A percentile compares a stretch with the other conserved stretches of the same genome.
Conservation (phyloP, 352 stramenopile species). For the Globisporangium megalacanthum region DNA sequence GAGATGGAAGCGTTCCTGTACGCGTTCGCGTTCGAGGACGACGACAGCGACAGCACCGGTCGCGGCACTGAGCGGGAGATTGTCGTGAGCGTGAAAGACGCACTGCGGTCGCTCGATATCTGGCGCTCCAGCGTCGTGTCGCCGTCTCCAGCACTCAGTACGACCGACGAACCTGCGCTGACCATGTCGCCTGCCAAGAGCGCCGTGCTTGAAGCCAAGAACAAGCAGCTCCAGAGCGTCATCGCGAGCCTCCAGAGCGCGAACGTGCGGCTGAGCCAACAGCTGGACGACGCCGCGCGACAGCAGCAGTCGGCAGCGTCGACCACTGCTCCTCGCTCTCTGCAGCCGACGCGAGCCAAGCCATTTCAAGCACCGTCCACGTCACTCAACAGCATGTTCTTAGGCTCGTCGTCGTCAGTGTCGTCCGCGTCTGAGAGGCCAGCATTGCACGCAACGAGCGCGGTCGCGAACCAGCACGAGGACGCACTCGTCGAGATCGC, state of each 20-base stretch:
- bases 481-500: slow-evolving; percentile 42
- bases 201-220: slow-evolving; percentile 31
- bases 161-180: too few relatives aligned
- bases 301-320: neutral
- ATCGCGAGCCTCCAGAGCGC: slow-evolving; percentile 37
- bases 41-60: slow-evolving; percentile 4
- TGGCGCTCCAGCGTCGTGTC: slow-evolving; percentile 23
- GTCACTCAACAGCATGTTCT: neutral
- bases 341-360: neutral
- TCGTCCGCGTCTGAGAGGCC: neutral
- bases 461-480: slow-evolving; percentile 21
- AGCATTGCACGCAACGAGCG: slow-evolving; percentile 18
- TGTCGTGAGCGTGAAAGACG: slow-evolving; percentile 49
- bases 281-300: slow-evolving; percentile 14
- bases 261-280: slow-evolving; percentile 38
- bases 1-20: slow-evolving; percentile 56
- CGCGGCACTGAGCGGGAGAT: slow-evolving; percentile 21
- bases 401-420: neutral
- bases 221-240: slow-evolving; percentile 31
- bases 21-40: slow-evolving; percentile 31
- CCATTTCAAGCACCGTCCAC: neutral
- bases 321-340: slow-evolving; percentile 1
- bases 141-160: too few relatives aligned
- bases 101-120: slow-evolving; percentile 48
- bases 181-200: slow-evolving; percentile 5